Evolutionary conservation across 306 rosid species (phyloP).

Genomic region (Corylus heterophylla): DNA sequence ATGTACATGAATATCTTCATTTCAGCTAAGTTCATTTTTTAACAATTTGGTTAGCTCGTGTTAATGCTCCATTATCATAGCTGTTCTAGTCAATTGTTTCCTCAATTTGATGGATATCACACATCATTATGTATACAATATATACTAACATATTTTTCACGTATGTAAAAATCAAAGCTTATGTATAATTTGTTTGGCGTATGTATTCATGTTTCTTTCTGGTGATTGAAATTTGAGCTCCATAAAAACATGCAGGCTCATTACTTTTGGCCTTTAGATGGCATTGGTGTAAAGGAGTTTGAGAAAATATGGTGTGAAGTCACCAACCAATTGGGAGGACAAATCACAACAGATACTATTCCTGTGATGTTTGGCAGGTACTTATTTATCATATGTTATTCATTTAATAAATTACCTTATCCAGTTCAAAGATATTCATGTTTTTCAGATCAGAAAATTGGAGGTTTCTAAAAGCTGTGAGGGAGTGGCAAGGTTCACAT

Average conservation of each 20-base stretch:
- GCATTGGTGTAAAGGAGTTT: slow-evolving; percentile 47
- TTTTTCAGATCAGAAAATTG: slow-evolving; percentile 55
- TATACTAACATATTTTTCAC: not conserved
- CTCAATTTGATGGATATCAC: not conserved
- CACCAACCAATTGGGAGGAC: slow-evolving; percentile 55
- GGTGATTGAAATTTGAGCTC: slow-evolving; percentile 18
- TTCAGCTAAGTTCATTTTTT: not conserved
- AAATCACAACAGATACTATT: slow-evolving; percentile 48
- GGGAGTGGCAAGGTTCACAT: slow-evolving; percentile 86
- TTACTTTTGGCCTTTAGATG: slow-evolving; percentile 75
- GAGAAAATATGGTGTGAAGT: slow-evolving; percentile 76
- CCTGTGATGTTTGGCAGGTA: slow-evolving; percentile 98
- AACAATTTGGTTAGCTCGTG: not conserved
- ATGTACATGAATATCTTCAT: not conserved
- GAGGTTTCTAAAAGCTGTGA: slow-evolving; percentile 80
- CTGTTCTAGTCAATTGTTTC: not conserved
- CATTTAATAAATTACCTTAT: slow-evolving; percentile 5
- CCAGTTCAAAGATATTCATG: slow-evolving; percentile 16
- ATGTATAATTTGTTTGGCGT: not conserved
- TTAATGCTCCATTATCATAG: not conserved
- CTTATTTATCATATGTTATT: slow-evolving; percentile 21
- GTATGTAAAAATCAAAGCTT: not conserved
- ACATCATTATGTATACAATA: not conserved
- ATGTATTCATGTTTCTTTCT: not conserved
- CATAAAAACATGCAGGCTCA: slow-evolving; percentile 51